Percentiles rank a stretch among this genome's conserved stretches.
Conservation (phyloP, 2,329 filamentous ascomycete genomes). For the Phyllosticta citribraziliensis region DNA sequence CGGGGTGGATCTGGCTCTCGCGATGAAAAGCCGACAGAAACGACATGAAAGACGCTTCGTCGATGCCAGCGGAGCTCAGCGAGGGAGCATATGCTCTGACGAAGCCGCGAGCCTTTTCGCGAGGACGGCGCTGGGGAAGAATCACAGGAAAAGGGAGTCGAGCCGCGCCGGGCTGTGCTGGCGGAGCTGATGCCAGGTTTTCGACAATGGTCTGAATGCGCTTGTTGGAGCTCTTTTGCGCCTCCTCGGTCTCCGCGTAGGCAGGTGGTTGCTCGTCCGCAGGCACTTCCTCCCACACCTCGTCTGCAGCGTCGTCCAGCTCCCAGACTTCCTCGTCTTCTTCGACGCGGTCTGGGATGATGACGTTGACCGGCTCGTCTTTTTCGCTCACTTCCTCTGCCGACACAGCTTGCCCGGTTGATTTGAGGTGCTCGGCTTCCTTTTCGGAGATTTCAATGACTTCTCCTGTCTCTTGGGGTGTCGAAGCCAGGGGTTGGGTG, state of each 20-base stretch:
- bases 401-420: not conserved
- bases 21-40: constrained; percentile 41
- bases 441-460: not conserved
- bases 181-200: not conserved
- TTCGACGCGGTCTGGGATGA: not conserved
- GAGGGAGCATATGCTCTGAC: constrained; percentile 44
- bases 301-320: constrained; percentile 3
- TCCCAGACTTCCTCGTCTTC: constrained; percentile 2
- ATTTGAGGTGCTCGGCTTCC: not conserved
- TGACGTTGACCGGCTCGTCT: not conserved
- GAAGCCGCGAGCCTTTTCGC: constrained; percentile 40
- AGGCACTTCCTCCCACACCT: not conserved
- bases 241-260: not conserved
- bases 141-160: constrained; percentile 33
- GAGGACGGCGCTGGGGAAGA: constrained; percentile 43
- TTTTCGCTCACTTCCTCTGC: not conserved
- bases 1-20: constrained; percentile 20
- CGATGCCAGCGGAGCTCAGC: constrained; percentile 37
- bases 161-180: not conserved
- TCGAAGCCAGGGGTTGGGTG: not conserved
- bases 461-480: not conserved
- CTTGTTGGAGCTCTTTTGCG: not conserved
- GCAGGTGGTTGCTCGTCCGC: not conserved
- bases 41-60: constrained; percentile 38
- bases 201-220: not conserved